These are phyloP conservation scores for Moesziomyces antarcticus DNA, from an alignment of 1,284 basidiomycete species.

Conservation along the genomic window DNA sequence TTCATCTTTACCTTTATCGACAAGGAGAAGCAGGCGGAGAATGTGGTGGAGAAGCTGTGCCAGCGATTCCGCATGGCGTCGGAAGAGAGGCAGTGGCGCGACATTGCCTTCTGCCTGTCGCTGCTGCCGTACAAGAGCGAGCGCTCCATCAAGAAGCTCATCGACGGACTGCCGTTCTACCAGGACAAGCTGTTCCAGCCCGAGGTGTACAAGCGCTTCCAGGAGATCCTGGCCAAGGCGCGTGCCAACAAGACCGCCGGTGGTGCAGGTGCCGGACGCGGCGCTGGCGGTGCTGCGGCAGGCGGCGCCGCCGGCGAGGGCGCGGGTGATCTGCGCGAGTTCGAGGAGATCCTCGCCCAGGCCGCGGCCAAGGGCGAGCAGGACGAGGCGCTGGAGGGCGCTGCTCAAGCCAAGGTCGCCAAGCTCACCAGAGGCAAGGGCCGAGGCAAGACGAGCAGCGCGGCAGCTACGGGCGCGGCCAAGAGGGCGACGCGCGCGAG, in stretches of 20 bases:
- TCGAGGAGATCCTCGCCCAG: constrained; percentile 80
- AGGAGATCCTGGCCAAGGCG: constrained; percentile 82
- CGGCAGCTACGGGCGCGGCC: constrained; percentile 5
- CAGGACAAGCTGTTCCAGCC: constrained; percentile 94
- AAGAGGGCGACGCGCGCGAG: constrained; percentile 27
- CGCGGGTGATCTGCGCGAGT: constrained; percentile 59
- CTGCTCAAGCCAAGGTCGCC: constrained; percentile 51
- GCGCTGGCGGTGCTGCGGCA: constrained; percentile 5
- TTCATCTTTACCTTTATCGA: constrained; percentile 98
- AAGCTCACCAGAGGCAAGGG: constrained; percentile 32
- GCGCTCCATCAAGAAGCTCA: constrained; percentile 92
- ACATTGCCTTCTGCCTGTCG: constrained; percentile 95
- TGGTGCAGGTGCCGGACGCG: constrained; percentile 19
- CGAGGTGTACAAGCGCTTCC: constrained; percentile 83
- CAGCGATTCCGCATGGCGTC: constrained; percentile 81
- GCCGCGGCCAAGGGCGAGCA: constrained; percentile 86
- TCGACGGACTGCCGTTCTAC: constrained; percentile 78
- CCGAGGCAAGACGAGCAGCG: constrained; percentile 22
- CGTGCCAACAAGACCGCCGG: constrained; percentile 44
- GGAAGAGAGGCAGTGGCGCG: constrained; percentile 93
- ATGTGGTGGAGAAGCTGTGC: constrained; percentile 68
- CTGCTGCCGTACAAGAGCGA: constrained; percentile 97
- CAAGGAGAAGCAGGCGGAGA: constrained; percentile 73
- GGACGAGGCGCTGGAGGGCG: constrained; percentile 85
- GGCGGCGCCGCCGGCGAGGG: constrained; percentile 16